phyloP scores from a whole-genome alignment of 371 early-diverging fungal species.

The Gilbertella persicaria region DNA sequence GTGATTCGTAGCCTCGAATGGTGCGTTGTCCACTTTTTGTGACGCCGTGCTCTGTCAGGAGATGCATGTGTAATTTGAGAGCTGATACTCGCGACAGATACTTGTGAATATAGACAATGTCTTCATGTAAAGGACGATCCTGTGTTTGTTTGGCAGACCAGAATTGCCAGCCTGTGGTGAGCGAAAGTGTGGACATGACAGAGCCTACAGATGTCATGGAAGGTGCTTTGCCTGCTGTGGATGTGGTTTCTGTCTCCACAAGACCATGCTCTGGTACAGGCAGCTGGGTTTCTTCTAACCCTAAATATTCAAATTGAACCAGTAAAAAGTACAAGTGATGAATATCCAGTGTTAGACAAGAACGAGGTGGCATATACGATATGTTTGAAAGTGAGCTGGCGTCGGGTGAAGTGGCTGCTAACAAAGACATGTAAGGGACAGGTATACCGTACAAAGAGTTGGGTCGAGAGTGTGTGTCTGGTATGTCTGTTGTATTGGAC shows the following conservation, averaged over 20 bases:
- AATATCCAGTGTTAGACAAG: slow-evolving; percentile 56
- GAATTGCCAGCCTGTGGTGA: slow-evolving; percentile 66
- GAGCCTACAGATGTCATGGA: slow-evolving; percentile 63
- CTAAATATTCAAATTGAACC: slow-evolving; percentile 62
- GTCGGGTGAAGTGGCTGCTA: slow-evolving; percentile 46
- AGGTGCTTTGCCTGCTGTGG: slow-evolving; percentile 34
- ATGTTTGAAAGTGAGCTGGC: slow-evolving; percentile 31
- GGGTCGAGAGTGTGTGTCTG: too few species aligned
- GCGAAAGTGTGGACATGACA: slow-evolving; percentile 57
- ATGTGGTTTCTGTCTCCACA: slow-evolving; percentile 36
- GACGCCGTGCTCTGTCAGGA: slow-evolving; percentile 32
- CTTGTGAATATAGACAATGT: slow-evolving; percentile 57
- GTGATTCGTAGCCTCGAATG: slow-evolving; percentile 46
- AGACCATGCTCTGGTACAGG: slow-evolving; percentile 34
- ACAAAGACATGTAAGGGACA: slow-evolving; percentile 46
- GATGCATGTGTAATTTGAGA: slow-evolving; percentile 52
- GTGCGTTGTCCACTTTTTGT: slow-evolving; percentile 50
- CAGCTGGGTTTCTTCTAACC: slow-evolving; percentile 53
- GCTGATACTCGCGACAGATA: slow-evolving; percentile 50
- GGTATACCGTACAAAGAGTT: slow-evolving; percentile 30
- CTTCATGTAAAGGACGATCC: slow-evolving; percentile 46
- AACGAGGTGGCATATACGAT: slow-evolving; percentile 41
- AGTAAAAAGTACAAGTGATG: slow-evolving; percentile 62
- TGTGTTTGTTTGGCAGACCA: slow-evolving; percentile 47
- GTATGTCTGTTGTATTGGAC: slow-evolving; percentile 7